Evolutionary conservation across 208 protist genomes (phyloP).

Genomic region (Trichomonas tenax): DNA sequence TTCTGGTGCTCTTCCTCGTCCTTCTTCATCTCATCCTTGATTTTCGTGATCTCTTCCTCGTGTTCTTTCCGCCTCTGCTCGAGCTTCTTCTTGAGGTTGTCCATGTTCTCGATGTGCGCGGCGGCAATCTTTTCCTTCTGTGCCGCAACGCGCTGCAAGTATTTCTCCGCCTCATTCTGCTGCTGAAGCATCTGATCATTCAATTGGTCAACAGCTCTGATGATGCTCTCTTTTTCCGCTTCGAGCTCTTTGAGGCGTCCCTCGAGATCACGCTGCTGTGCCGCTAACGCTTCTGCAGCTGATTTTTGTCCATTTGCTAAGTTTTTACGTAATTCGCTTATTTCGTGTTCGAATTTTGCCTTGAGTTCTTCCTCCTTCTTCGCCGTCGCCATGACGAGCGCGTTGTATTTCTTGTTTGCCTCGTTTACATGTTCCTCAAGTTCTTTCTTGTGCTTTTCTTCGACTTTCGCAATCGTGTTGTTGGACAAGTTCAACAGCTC

Average conservation of each 20-base stretch:
- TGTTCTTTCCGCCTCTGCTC: background rate
- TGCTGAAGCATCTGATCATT: background rate
- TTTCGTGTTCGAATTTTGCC: background rate
- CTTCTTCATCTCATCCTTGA: background rate
- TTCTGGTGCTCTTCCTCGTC: background rate
- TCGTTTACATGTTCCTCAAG: background rate
- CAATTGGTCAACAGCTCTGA: background rate
- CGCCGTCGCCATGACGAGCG: background rate
- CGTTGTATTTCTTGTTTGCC: constrained; percentile 5
- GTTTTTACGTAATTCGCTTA: background rate
- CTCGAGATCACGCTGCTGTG: background rate
- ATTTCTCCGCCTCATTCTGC: background rate
- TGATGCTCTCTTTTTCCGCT: background rate
- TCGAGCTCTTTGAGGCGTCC: background rate
- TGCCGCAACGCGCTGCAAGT: background rate
- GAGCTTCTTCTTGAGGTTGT: background rate
- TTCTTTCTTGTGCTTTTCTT: background rate
- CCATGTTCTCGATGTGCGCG: background rate
- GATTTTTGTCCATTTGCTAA: background rate
- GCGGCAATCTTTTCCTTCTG: background rate
- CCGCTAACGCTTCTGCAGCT: background rate
- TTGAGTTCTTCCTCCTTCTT: background rate
- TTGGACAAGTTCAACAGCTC: background rate
- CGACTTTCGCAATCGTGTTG: background rate
- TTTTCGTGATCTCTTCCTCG: background rate